Percentiles rank a stretch among this genome's conserved stretches.
phyloP scores from a whole-genome alignment of 805 yeast genomes.

The Lipomyces yamanashiensis region DNA sequence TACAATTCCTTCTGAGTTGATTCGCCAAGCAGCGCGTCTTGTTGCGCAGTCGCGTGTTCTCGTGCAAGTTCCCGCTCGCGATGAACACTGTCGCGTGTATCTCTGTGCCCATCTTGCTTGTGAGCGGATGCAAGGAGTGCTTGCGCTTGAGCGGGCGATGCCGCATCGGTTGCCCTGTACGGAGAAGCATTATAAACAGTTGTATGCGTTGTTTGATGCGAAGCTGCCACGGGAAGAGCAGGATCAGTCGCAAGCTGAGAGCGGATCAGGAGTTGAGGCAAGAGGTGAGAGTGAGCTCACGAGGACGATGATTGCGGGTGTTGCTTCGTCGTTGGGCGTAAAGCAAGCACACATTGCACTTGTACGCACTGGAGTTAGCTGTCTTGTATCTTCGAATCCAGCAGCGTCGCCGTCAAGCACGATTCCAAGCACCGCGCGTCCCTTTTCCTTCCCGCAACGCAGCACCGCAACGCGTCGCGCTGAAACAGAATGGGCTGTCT shows the following conservation, averaged over 20 bases:
- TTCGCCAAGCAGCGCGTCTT: constrained; percentile 20
- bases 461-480: neutral
- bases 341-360: neutral
- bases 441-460: constrained; percentile 7
- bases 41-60: constrained; percentile 22
- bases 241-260: neutral
- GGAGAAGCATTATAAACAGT: constrained; percentile 18
- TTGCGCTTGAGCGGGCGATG: constrained; percentile 21
- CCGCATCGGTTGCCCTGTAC: constrained; percentile 23
- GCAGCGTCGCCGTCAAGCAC: neutral
- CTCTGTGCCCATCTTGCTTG: constrained; percentile 31
- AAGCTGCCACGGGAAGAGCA: constrained; percentile 6
- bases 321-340: neutral
- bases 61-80: constrained; percentile 17
- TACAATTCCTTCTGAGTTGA: constrained; percentile 23
- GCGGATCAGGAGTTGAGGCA: neutral
- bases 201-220: constrained; percentile 18
- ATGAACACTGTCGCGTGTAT: constrained; percentile 30
- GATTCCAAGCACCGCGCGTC: neutral
- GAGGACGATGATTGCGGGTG: neutral
- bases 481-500: constrained; percentile 18
- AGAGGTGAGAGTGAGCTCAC: neutral
- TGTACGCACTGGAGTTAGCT: neutral
- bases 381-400: neutral
- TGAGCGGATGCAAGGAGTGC: constrained; percentile 12